Conservation (phyloP, 1,284 basidiomycete genomes). For the Hypsizygus ulmarius region DNA sequence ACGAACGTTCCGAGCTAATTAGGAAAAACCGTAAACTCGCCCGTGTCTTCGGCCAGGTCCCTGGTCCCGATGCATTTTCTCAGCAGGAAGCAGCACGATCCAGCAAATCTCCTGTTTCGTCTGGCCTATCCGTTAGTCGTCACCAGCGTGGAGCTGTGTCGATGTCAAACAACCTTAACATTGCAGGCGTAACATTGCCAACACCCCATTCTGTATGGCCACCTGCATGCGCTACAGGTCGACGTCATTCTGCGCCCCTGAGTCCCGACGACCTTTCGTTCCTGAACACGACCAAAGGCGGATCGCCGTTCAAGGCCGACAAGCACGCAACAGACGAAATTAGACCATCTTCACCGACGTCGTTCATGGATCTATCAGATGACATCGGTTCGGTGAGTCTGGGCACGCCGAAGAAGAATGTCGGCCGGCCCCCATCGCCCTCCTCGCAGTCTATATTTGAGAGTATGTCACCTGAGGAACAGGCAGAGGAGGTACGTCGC, state of each 20-base stretch:
- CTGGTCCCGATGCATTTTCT: slow-evolving; percentile 37
- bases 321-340: slow-evolving; percentile 19
- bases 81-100: slow-evolving; percentile 29
- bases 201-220: slow-evolving; percentile 17
- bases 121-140: slow-evolving; percentile 22
- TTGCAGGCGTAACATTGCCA: slow-evolving; percentile 14
- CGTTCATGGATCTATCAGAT: slow-evolving; percentile 70
- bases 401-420: slow-evolving; percentile 21
- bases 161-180: slow-evolving; percentile 33
- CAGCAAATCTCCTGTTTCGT: slow-evolving; percentile 17
- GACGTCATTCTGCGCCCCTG: slow-evolving; percentile 54
- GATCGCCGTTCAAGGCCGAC: slow-evolving; percentile 10
- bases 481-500: slow-evolving; percentile 57
- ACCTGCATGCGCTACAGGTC: slow-evolving; percentile 24
- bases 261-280: slow-evolving; percentile 34
- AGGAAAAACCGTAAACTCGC: slow-evolving; percentile 75
- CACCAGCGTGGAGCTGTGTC: slow-evolving; percentile 42
- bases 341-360: slow-evolving; percentile 38
- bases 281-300: slow-evolving; percentile 20
- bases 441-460: slow-evolving; percentile 48
- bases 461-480: slow-evolving; percentile 48
- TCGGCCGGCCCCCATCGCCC: slow-evolving; percentile 22
- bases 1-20: slow-evolving; percentile 70
- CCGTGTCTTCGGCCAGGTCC: slow-evolving; percentile 70
- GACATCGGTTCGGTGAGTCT: slow-evolving; percentile 35